Evolutionary conservation across 2,329 filamentous ascomycete genomes (phyloP).

Genomic region (Penicillium capsulatum): DNA sequence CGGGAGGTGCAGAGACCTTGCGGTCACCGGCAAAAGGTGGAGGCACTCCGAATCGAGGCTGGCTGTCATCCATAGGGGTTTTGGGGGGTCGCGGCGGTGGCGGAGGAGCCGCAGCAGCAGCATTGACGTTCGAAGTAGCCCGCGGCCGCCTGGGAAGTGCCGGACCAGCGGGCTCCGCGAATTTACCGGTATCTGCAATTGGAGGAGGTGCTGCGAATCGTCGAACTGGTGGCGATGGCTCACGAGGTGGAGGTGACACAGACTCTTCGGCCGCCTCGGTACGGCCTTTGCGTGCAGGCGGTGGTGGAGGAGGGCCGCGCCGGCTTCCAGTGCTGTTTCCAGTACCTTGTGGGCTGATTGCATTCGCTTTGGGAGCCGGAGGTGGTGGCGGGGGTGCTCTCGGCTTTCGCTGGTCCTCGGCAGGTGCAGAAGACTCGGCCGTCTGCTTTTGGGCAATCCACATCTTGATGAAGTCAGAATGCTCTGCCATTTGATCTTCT

Average conservation of each 20-base stretch:
- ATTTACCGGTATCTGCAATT: slow-evolving; percentile 84
- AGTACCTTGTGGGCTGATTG: slow-evolving; percentile 60
- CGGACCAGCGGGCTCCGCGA: slow-evolving; percentile 55
- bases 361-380: slow-evolving; percentile 37
- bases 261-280: slow-evolving; percentile 53
- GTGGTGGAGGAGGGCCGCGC: slow-evolving; percentile 59
- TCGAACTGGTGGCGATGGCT: slow-evolving; percentile 58
- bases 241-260: slow-evolving; percentile 59
- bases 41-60: slow-evolving; percentile 65
- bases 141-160: slow-evolving; percentile 47
- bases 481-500: slow-evolving; percentile 63
- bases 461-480: slow-evolving; percentile 64
- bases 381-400: slow-evolving; percentile 61
- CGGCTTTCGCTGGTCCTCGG: slow-evolving; percentile 46
- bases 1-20: slow-evolving; percentile 61
- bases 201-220: slow-evolving; percentile 83
- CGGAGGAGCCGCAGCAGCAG: slow-evolving; percentile 61
- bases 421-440: slow-evolving; percentile 39
- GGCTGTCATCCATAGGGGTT: slow-evolving; percentile 63
- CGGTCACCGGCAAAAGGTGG: slow-evolving; percentile 70
- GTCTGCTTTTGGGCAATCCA: slow-evolving; percentile 62
- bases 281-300: slow-evolving; percentile 46
- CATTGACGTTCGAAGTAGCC: slow-evolving; percentile 41
- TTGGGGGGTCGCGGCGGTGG: slow-evolving; percentile 67
- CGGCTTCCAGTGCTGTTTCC: slow-evolving; percentile 50